These are phyloP conservation scores for Botrytis aclada DNA, from an alignment of 2,329 filamentous ascomycete genomes.

Conservation along the genomic window DNA sequence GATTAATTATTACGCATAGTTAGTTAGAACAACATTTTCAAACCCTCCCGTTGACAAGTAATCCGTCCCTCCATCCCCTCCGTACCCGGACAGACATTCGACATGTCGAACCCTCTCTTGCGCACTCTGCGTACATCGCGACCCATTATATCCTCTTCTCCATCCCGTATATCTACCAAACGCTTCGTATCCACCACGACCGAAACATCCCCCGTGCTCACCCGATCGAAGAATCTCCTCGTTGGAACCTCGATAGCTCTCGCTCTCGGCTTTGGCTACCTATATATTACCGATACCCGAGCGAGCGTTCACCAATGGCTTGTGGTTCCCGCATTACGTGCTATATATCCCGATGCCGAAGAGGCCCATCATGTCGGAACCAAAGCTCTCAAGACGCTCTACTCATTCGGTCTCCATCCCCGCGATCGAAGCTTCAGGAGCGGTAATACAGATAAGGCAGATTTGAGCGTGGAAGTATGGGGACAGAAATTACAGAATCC, in stretches of 20 bases:
- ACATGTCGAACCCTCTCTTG: conserved; percentile 15
- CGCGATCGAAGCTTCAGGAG: conserved; percentile 59
- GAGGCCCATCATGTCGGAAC: conserved; percentile 87
- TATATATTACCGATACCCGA: conserved; percentile 73
- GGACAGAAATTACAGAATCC: conserved; percentile 77
- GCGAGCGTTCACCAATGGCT: conserved; percentile 67
- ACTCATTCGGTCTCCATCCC: conserved; percentile 72
- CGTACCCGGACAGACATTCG: background rate
- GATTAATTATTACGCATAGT: background rate
- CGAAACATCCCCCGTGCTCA: conserved; percentile 39
- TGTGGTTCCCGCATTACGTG: conserved; percentile 63
- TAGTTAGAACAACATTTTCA: conserved; percentile 1
- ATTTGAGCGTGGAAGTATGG: conserved; percentile 60
- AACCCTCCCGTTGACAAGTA: background rate
- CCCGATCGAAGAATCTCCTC: conserved; percentile 48
- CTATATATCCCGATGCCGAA: conserved; percentile 72
- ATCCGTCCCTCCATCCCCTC: background rate
- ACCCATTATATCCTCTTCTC: background rate
- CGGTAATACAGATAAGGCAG: conserved; percentile 33
- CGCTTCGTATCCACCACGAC: conserved; percentile 29
- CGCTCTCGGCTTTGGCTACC: conserved; percentile 49
- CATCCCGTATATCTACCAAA: conserved; percentile 17
- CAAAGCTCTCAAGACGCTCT: conserved; percentile 65
- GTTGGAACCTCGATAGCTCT: conserved; percentile 54
- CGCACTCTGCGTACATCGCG: conserved; percentile 15